These are phyloP conservation scores for Zanthoxylum bungeanum DNA, from an alignment of 345 rosid genomes.

Conservation along the genomic window DNA sequence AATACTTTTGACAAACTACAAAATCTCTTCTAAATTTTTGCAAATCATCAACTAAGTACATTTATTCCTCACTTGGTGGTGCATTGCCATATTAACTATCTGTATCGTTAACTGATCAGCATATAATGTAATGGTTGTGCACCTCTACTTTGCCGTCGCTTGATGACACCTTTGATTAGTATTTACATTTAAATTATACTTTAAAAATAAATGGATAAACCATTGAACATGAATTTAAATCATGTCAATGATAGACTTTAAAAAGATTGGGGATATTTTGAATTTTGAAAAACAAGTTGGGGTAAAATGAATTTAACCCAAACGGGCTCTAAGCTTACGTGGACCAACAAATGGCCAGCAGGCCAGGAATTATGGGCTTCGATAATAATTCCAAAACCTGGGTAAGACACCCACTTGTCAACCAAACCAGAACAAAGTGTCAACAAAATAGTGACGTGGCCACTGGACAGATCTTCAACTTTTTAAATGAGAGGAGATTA, in stretches of 20 bases:
- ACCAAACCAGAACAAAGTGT: not conserved
- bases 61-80: not conserved
- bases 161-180: too few relatives aligned
- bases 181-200: too few relatives aligned
- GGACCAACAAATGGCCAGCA: not conserved
- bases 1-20: too few relatives aligned
- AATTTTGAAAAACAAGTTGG: not conserved
- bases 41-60: too few relatives aligned
- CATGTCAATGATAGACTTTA: not conserved
- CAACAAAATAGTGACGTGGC: conserved; percentile 11
- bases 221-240: too few relatives aligned
- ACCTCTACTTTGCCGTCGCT: too few relatives aligned
- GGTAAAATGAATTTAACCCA: not conserved
- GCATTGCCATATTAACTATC: not conserved
- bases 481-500: not conserved
- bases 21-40: too few relatives aligned
- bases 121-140: too few relatives aligned
- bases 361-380: not conserved
- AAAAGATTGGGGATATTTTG: not conserved
- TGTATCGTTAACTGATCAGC: too few relatives aligned
- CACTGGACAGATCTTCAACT: not conserved
- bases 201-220: too few relatives aligned
- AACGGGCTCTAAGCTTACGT: not conserved
- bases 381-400: not conserved
- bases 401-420: conserved; percentile 8